Evolutionary conservation across 2,329 filamentous ascomycete species (phyloP).

Genomic region (Seiridium cupressi): DNA sequence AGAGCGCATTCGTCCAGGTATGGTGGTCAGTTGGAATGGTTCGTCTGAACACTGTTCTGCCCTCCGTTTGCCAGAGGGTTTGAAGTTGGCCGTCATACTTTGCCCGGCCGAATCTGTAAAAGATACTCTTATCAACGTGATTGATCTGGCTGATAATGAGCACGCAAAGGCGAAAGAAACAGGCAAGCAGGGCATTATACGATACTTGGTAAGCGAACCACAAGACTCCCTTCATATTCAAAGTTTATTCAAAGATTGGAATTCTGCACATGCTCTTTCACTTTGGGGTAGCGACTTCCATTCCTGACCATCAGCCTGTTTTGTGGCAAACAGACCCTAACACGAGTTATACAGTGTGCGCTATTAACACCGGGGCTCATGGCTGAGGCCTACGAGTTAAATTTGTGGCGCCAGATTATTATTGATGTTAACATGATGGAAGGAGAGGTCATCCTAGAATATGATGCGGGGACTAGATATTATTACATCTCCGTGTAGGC

Average conservation of each 20-base stretch:
- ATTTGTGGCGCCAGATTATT: conserved; percentile 35
- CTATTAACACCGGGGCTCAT: conserved; percentile 31
- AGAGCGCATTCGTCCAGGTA: conserved; percentile 38
- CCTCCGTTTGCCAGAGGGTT: conserved; percentile 6
- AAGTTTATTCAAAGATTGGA: too few relatives aligned
- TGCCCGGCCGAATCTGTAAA: conserved; percentile 17
- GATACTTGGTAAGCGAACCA: too few relatives aligned
- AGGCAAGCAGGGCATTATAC: conserved; percentile 3
- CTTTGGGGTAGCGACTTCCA: too few relatives aligned
- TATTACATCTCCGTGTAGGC: conserved; percentile 30
- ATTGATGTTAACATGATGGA: conserved; percentile 34
- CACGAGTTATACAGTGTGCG: conserved; percentile 32
- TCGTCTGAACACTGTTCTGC: not conserved
- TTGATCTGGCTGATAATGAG: conserved; percentile 1
- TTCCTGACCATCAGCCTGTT: too few relatives aligned
- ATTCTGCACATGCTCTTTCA: too few relatives aligned
- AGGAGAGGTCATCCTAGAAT: conserved; percentile 40
- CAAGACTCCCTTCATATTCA: too few relatives aligned
- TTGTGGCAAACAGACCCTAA: not conserved
- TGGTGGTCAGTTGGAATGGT: conserved; percentile 35
- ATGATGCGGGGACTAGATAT: conserved; percentile 40
- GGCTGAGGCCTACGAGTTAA: conserved; percentile 36
- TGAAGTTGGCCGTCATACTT: conserved; percentile 32
- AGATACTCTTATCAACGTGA: too few relatives aligned
- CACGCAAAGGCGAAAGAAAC: conserved; percentile 12